Evolutionary conservation across 805 yeast species (phyloP).

Genomic region (Teunomyces cretensis): DNA sequence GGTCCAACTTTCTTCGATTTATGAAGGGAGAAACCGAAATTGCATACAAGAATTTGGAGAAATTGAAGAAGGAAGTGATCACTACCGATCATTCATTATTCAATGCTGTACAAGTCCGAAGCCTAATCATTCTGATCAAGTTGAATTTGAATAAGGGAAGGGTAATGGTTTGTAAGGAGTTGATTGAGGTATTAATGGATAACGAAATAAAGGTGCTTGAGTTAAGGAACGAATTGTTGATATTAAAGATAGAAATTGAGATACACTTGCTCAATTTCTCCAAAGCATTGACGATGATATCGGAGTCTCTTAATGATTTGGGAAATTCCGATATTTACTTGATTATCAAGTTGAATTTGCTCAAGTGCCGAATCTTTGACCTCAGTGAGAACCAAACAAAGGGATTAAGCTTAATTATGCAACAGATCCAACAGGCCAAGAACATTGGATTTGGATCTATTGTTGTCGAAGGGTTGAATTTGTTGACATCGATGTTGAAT

Average conservation of each 20-base stretch:
- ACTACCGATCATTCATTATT: conserved; percentile 37
- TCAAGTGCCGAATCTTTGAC: conserved; percentile 47
- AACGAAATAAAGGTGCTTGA: conserved; percentile 33
- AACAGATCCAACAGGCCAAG: conserved; percentile 49
- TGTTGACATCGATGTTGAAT: conserved; percentile 46
- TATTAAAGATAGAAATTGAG: conserved; percentile 30
- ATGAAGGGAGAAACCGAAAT: conserved; percentile 40
- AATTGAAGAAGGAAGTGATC: conserved; percentile 19
- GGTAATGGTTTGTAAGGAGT: conserved; percentile 28
- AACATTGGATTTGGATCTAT: conserved; percentile 45
- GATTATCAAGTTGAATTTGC: conserved; percentile 45
- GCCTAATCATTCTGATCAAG: conserved; percentile 38
- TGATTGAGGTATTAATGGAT: conserved; percentile 30
- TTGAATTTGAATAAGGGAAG: conserved; percentile 40
- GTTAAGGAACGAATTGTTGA: conserved; percentile 25
- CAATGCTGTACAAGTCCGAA: conserved; percentile 41
- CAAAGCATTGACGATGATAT: conserved; percentile 24
- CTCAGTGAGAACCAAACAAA: conserved; percentile 46
- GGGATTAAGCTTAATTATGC: conserved; percentile 49
- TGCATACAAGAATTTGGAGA: conserved; percentile 36
- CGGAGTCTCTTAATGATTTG: conserved; percentile 6
- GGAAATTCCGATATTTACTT: conserved; percentile 37
- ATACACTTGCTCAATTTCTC: conserved; percentile 31
- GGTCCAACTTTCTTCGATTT: conserved; percentile 37
- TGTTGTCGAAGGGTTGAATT: conserved; percentile 46